phyloP scores from a whole-genome alignment of 441 rosid genomes.

The Mallotus repandus region DNA sequence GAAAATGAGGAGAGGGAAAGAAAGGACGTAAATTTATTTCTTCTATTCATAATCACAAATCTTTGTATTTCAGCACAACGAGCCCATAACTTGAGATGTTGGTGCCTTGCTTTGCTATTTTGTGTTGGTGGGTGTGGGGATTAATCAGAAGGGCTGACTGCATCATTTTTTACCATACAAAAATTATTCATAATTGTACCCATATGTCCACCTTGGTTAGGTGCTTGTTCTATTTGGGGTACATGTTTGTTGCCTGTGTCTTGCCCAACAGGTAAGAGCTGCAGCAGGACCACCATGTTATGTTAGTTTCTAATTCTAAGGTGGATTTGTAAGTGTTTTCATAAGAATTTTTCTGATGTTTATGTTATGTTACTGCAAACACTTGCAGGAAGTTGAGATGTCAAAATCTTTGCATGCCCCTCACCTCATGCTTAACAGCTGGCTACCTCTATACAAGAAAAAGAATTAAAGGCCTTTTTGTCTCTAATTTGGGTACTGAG shows the following conservation, averaged over 20 bases:
- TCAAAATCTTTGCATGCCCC: conserved; percentile 14
- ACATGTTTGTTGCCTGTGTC: conserved; percentile 9
- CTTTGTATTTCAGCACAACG: neutral
- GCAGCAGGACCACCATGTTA: neutral
- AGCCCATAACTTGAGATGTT: neutral
- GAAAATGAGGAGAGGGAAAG: too few species aligned
- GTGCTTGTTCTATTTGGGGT: conserved; percentile 3
- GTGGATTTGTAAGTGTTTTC: neutral
- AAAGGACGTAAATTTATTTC: too few species aligned
- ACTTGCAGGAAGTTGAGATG: conserved; percentile 9
- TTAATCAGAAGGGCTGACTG: neutral
- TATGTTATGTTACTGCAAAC: too few species aligned
- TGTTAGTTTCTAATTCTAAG: neutral
- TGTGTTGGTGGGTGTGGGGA: conserved; percentile 11
- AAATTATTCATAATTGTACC: conserved; percentile 4
- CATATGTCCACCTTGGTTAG: conserved; percentile 5
- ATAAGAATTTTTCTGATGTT: conserved; percentile 5
- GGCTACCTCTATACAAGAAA: neutral
- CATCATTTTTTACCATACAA: neutral
- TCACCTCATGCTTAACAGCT: conserved; percentile 7
- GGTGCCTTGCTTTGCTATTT: neutral
- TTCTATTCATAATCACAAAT: too few species aligned
- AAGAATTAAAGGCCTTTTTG: neutral
- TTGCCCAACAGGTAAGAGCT: conserved; percentile 14
- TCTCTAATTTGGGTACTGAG: conserved; percentile 8